Evolutionary conservation across 192 early-diverging fungal genomes (phyloP).

Genomic region (Coemansia sp.): DNA sequence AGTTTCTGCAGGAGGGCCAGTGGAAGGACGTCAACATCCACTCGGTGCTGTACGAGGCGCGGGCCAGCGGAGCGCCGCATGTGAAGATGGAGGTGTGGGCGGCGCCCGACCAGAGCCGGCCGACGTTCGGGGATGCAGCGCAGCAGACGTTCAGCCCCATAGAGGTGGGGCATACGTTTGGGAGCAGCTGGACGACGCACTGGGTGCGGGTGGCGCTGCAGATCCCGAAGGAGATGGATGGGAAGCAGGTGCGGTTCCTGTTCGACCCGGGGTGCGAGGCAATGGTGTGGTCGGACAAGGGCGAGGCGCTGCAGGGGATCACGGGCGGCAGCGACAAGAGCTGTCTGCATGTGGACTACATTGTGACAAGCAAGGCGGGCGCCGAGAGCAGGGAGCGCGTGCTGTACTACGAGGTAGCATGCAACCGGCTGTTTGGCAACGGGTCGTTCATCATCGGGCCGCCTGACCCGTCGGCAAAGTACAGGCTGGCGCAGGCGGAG

Average conservation of each 20-base stretch:
- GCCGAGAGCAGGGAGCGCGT: slow-evolving; percentile 53
- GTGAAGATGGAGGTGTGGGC: slow-evolving; percentile 57
- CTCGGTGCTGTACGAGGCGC: slow-evolving; percentile 54
- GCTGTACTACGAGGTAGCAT: slow-evolving; percentile 88
- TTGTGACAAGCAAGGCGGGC: slow-evolving; percentile 53
- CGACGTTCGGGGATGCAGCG: slow-evolving; percentile 55
- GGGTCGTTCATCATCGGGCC: slow-evolving; percentile 53
- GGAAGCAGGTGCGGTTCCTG: slow-evolving; percentile 77
- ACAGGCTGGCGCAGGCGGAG: slow-evolving; percentile 61
- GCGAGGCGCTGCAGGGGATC: slow-evolving; percentile 82
- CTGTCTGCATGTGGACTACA: slow-evolving; percentile 53
- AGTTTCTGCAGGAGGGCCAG: slow-evolving; percentile 65
- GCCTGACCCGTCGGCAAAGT: slow-evolving; percentile 67
- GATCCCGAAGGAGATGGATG: slow-evolving; percentile 65
- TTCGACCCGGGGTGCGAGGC: slow-evolving; percentile 90
- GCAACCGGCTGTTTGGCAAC: slow-evolving; percentile 90
- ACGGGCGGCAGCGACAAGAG: slow-evolving; percentile 69
- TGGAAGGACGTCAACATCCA: slow-evolving; percentile 71
- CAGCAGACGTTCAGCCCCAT: slow-evolving; percentile 65
- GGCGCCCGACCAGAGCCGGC: slow-evolving; percentile 54
- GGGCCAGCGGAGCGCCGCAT: slow-evolving; percentile 39
- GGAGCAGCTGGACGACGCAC: slow-evolving; percentile 84
- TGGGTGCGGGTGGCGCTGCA: slow-evolving; percentile 72
- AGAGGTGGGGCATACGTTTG: slow-evolving; percentile 72
- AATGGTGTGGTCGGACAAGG: slow-evolving; percentile 84